Evolutionary conservation across 208 protist genomes (phyloP).

Genomic region (Leishmania major): DNA sequence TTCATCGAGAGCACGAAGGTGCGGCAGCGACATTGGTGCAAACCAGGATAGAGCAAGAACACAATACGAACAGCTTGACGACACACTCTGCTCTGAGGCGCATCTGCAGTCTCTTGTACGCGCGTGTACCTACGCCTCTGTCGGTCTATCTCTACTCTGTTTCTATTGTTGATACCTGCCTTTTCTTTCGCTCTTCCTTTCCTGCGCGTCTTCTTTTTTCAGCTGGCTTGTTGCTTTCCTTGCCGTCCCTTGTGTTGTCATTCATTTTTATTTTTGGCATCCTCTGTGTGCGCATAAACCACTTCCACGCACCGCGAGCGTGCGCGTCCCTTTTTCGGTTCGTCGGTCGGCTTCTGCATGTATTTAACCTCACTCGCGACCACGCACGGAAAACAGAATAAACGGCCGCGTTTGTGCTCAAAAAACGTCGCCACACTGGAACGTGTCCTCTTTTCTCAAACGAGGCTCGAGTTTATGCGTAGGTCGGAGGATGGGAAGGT

Average conservation of each 20-base stretch:
- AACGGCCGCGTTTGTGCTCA: neutral
- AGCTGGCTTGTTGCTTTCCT: neutral
- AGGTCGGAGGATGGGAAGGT: slow-evolving; percentile 28
- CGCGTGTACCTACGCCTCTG: neutral
- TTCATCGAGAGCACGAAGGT: neutral
- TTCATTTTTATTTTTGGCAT: neutral
- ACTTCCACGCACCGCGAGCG: neutral
- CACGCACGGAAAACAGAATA: neutral
- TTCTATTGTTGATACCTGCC: neutral
- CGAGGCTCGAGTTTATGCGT: slow-evolving; percentile 22
- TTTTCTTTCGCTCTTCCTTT: neutral
- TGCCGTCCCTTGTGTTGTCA: neutral
- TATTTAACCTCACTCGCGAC: neutral
- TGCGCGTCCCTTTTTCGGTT: neutral
- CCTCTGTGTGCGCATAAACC: neutral
- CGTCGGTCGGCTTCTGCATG: neutral
- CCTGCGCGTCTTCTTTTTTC: neutral
- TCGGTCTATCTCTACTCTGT: neutral
- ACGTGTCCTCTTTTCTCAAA: neutral
- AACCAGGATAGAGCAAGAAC: neutral
- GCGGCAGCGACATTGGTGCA: neutral
- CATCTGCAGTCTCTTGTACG: neutral
- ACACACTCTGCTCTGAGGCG: neutral
- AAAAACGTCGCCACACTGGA: neutral
- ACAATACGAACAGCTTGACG: neutral